Base-by-base conservation (phyloP, 768 basidiomycete species). In the Mycena polygramma region DNA sequence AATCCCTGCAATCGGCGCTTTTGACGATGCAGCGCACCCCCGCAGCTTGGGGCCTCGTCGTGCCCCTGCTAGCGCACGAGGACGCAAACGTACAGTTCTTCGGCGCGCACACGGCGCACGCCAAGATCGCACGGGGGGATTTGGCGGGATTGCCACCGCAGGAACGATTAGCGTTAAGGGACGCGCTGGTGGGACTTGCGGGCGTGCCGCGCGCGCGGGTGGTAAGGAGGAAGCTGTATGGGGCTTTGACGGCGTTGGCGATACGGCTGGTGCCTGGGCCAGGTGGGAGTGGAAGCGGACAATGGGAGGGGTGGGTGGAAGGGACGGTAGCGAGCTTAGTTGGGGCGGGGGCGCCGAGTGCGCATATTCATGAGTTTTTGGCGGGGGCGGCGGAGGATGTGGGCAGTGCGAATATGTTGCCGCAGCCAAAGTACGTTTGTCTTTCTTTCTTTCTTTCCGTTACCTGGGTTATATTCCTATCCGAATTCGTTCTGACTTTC, bases 71-170 rank as follows among this genome's bases (percentile, higher is more conserved):
- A 30, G 85, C 90, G 17, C 85, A 92, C 75, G 15, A 10, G 15
- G 92, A 97, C 79, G 86, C 86, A 61, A 95, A 95, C 75, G 94
- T 97, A 13, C 93, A 96, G 78, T 98, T 97, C 86, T 97, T 95
- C 76, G 95, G 96, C 3, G 96, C 96, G 7, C 96, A 98, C 75
- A 98, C 95, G 0, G 89, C 92, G 3, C 95, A 97, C 77, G 94
- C 97, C 70, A 98, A 98, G 87, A 95, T 97, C 72, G 90, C 93
- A 17, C 84, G 96, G 72, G 96, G 97, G 6, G 39, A 58, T 14
- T 30, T 55, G 6, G 45, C 41, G 30, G 20, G 39, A 2, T 57
- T 73, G 17, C 1, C 49, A 22, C 1, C 13, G n/a, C 51, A 49
- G 15, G 55, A 66, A 17, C 63, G 62, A 55, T 11, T 13, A 20